phyloP scores from a whole-genome alignment of 2,329 filamentous ascomycete species.

The Penicillium sp. region DNA sequence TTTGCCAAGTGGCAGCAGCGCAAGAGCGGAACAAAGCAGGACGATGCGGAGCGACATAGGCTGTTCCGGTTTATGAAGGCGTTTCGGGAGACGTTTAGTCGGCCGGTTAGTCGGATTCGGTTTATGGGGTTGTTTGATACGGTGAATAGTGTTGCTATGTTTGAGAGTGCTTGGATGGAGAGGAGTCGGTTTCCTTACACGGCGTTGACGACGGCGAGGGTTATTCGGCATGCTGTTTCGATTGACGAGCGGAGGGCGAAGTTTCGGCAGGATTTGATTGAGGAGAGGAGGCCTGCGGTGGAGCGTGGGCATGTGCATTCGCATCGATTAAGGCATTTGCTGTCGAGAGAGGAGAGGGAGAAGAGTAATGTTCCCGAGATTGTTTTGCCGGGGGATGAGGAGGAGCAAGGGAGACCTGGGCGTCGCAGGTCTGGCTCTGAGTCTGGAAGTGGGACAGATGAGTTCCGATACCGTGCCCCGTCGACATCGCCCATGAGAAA shows the following conservation, averaged over 20 bases:
- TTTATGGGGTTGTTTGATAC: conserved; percentile 81
- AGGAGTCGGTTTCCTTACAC: conserved; percentile 69
- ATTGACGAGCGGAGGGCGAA: conserved; percentile 61
- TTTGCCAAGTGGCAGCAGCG: conserved; percentile 43
- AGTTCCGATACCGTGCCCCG: conserved; percentile 11
- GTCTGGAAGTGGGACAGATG: not conserved
- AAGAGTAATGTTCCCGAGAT: conserved; percentile 12
- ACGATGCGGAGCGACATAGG: conserved; percentile 35
- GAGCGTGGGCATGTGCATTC: conserved; percentile 20
- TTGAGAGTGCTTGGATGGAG: conserved; percentile 71
- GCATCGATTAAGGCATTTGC: conserved; percentile 9
- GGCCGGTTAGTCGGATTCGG: conserved; percentile 69
- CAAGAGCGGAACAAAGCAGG: conserved; percentile 22
- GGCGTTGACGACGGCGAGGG: conserved; percentile 53
- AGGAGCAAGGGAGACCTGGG: not conserved
- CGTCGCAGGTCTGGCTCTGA: not conserved
- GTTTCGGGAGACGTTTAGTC: conserved; percentile 78
- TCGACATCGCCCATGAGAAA: conserved; percentile 9
- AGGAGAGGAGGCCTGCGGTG: conserved; percentile 35
- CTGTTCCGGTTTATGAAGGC: conserved; percentile 74
- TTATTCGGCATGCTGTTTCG: conserved; percentile 58
- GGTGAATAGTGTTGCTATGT: conserved; percentile 74
- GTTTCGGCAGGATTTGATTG: conserved; percentile 54
- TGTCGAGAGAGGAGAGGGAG: not conserved
- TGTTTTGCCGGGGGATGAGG: not conserved